phyloP scores from a whole-genome alignment of 768 basidiomycete genomes.

The Suillus decipiens region DNA sequence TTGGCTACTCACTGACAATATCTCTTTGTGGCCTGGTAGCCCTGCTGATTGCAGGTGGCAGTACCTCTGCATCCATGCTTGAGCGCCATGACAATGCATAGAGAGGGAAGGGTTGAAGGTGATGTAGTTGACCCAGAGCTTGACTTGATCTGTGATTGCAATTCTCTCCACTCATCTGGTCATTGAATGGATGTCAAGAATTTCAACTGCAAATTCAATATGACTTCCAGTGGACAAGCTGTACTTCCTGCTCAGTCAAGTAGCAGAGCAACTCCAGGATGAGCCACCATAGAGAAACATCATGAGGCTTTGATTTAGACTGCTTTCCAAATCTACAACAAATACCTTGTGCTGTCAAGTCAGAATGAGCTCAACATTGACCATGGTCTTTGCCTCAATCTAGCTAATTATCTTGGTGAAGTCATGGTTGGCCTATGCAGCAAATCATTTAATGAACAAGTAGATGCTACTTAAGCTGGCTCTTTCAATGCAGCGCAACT shows the following conservation, averaged over 20 bases:
- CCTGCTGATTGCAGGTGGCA: conserved; percentile 82
- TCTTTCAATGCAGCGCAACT: conserved; percentile 94
- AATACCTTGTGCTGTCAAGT: conserved; percentile 93
- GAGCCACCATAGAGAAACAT: conserved; percentile 94
- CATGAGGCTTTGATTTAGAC: conserved; percentile 94
- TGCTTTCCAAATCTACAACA: conserved; percentile 92
- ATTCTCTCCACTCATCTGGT: conserved; percentile 82
- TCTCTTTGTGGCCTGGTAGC: conserved; percentile 83
- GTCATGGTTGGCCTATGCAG: conserved; percentile 79
- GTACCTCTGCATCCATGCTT: conserved; percentile 79
- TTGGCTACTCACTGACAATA: conserved; percentile 83
- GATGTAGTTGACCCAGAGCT: conserved; percentile 24
- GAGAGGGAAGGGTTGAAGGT: conserved; percentile 30
- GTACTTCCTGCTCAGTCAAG: conserved; percentile 41
- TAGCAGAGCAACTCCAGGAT: conserved; percentile 60
- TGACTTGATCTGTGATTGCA: conserved; percentile 52
- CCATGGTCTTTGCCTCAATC: conserved; percentile 91
- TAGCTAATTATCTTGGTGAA: conserved; percentile 91
- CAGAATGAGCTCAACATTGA: conserved; percentile 98
- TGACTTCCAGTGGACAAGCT: conserved; percentile 88
- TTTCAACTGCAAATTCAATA: conserved; percentile 94
- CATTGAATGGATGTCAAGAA: conserved; percentile 96
- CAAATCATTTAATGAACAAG: conserved; percentile 74
- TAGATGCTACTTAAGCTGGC: conserved; percentile 77
- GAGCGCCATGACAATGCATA: conserved; percentile 73